Evolutionary conservation across 192 early-diverging fungal genomes (phyloP).

Genomic region (Podila epigama): DNA sequence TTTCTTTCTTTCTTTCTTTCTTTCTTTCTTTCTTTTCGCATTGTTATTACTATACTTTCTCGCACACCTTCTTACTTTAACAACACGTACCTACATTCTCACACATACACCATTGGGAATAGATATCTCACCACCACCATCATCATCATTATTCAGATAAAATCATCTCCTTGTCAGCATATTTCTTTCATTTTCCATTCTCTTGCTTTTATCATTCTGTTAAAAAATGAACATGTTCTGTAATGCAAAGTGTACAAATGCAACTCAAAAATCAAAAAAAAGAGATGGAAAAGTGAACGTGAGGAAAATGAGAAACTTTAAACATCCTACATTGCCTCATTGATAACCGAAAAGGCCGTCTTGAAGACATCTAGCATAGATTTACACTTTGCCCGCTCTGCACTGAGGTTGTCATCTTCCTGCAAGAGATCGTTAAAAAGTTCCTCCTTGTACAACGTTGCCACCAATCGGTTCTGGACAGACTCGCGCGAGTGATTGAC

Average conservation of each 20-base stretch:
- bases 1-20: background rate
- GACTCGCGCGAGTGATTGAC: slow-evolving; percentile 78
- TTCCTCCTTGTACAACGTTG: slow-evolving; percentile 75
- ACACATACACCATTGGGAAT: too few species aligned
- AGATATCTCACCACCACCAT: too few species aligned
- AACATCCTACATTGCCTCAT: slow-evolving; percentile 56
- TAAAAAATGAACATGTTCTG: too few species aligned
- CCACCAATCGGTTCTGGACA: slow-evolving; percentile 80
- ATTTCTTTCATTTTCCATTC: too few species aligned
- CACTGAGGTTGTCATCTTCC: slow-evolving; percentile 75
- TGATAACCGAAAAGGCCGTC: slow-evolving; percentile 76
- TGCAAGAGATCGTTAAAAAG: slow-evolving; percentile 74
- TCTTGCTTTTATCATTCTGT: too few species aligned
- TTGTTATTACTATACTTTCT: too few species aligned
- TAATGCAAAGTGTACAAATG: too few species aligned
- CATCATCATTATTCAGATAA: too few species aligned
- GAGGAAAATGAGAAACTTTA: background rate
- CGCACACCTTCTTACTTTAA: background rate
- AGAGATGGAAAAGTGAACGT: background rate
- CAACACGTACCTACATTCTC: background rate
- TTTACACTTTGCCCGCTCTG: slow-evolving; percentile 78
- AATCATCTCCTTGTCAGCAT: too few species aligned
- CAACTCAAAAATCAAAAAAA: background rate
- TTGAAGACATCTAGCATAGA: slow-evolving; percentile 81
- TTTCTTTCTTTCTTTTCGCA: background rate